A percentile compares a stretch with the other conserved stretches of the same genome.
phyloP scores from a whole-genome alignment of 768 basidiomycete species.

The Macrolepiota fuliginosa region DNA sequence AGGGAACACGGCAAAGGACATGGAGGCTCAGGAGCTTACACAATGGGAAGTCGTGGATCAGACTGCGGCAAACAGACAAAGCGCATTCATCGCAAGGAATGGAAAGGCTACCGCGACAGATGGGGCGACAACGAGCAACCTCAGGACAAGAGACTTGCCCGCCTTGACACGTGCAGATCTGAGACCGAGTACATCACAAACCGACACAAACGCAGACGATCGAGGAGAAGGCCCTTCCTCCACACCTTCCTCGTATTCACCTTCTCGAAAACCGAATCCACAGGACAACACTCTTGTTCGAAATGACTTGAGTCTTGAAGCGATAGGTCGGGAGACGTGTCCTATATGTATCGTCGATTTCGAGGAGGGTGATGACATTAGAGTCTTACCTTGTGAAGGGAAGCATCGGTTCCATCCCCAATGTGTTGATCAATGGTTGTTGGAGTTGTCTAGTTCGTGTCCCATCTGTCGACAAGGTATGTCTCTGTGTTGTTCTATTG shows the following conservation, averaged over 20 bases:
- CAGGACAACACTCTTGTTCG: constrained; percentile 12
- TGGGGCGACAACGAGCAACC: not conserved
- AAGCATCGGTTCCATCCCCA: constrained; percentile 87
- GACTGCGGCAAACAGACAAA: not conserved
- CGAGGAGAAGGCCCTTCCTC: constrained; percentile 17
- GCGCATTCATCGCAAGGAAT: not conserved
- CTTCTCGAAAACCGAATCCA: constrained; percentile 1
- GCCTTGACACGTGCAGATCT: not conserved
- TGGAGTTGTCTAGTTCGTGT: constrained; percentile 87
- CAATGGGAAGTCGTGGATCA: constrained; percentile 17
- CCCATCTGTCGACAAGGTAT: constrained; percentile 90
- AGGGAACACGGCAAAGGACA: constrained; percentile 20
- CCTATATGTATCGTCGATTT: constrained; percentile 96
- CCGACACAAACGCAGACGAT: constrained; percentile 5
- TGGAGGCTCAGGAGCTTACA: constrained; percentile 24
- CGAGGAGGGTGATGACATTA: constrained; percentile 88
- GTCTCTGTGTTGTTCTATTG: constrained; percentile 16
- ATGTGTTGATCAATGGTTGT: constrained; percentile 92
- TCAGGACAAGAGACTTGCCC: not conserved
- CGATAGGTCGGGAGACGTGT: constrained; percentile 82
- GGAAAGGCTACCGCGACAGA: not conserved
- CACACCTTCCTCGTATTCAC: not conserved
- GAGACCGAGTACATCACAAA: constrained; percentile 1
- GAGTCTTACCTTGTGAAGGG: constrained; percentile 88
- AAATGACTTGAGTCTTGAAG: constrained; percentile 52